phyloP scores from a whole-genome alignment of 805 yeast species.

The Candida sakaeoensis region DNA sequence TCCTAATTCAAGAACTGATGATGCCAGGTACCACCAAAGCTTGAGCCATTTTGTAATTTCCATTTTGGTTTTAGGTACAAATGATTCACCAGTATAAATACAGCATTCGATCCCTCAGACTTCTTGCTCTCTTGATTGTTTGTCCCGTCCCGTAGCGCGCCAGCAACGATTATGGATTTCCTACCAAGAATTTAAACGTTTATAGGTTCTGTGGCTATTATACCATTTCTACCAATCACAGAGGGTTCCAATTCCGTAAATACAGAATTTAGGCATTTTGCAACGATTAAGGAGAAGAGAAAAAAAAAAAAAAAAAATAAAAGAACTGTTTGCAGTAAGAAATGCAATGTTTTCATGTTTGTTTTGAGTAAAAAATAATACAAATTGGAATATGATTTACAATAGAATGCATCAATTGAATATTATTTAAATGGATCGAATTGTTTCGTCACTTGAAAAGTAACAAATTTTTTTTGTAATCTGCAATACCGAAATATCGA shows the following conservation, averaged over 20 bases:
- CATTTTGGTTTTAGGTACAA: no score
- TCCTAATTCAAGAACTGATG: not conserved
- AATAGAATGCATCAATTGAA: not conserved
- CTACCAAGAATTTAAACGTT: no score
- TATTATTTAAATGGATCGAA: not conserved
- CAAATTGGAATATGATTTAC: not conserved
- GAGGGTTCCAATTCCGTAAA: not conserved
- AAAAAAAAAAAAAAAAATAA: no score
- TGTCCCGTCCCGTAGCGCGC: no score
- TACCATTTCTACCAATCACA: conserved; percentile 1
- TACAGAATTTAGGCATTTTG: not conserved
- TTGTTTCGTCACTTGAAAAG: not conserved
- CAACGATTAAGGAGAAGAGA: not conserved
- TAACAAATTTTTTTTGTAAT: not conserved
- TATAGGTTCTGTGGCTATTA: not conserved
- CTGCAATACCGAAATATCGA: not conserved
- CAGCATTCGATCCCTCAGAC: no score
- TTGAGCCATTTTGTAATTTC: no score
- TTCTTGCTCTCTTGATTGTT: no score
- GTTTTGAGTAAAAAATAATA: not conserved
- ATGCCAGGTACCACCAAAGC: not conserved
- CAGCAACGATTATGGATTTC: no score
- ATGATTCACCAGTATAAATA: not conserved
- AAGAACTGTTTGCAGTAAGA: not conserved
- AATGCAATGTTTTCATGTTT: not conserved